These are phyloP conservation scores for Trichoderma semiorbis DNA, from an alignment of 2,329 filamentous ascomycete genomes.

Conservation along the genomic window DNA sequence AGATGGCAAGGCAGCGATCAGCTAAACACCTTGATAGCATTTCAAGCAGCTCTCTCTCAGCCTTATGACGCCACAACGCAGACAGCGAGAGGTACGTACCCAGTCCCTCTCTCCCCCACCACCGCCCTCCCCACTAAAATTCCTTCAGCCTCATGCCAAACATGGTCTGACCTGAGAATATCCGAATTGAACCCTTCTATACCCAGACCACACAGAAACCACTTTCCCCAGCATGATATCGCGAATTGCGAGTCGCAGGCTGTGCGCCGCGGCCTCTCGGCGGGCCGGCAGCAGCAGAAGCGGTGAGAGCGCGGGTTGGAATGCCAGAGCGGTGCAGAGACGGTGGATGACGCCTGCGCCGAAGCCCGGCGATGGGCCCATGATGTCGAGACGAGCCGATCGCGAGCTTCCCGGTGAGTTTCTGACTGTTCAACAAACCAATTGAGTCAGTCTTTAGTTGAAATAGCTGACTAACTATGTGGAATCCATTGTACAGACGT, in stretches of 20 bases:
- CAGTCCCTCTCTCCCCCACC: neutral
- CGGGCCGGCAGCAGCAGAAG: constrained; percentile 19
- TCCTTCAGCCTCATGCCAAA: constrained; percentile 15
- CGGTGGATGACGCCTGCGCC: constrained; percentile 54
- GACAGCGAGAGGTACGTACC: neutral
- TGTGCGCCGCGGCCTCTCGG: constrained; percentile 24
- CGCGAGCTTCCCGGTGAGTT: constrained; percentile 60
- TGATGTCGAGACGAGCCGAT: constrained; percentile 63
- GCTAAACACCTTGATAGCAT: neutral
- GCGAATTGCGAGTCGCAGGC: constrained; percentile 24
- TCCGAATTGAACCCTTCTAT: neutral
- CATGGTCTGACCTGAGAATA: constrained; percentile 4
- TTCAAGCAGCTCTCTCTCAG: neutral
- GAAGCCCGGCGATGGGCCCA: constrained; percentile 56
- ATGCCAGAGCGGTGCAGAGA: constrained; percentile 32
- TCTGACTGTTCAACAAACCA: neutral
- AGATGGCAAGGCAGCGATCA: neutral
- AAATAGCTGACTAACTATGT: neutral
- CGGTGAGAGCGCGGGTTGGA: neutral
- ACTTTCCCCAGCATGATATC: constrained; percentile 19
- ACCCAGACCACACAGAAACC: neutral
- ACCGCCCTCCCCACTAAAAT: constrained; percentile 1
- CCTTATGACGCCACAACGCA: constrained; percentile 17
- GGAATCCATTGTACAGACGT: constrained; percentile 33
- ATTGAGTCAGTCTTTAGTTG: neutral